Percentiles rank a stretch among this genome's conserved stretches.
Conservation (phyloP, 495 filamentous ascomycete genomes). For the Neurospora hispaniola region DNA sequence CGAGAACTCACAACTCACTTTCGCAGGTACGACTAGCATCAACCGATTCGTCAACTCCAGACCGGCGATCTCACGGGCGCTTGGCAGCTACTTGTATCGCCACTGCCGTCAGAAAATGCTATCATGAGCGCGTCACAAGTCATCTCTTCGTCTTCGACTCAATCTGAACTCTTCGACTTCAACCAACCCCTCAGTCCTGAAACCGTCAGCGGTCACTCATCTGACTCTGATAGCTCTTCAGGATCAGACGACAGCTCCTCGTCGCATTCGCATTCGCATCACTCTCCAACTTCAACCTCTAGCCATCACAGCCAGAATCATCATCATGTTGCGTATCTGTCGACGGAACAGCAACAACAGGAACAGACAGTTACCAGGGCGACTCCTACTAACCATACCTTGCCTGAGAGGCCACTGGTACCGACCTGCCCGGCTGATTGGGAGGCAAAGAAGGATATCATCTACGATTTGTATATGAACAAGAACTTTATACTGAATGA, state of each 20-base stretch:
- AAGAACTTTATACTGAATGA: conserved; percentile 27
- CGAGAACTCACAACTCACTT: neutral
- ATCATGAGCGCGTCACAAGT: neutral
- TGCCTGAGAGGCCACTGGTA: conserved; percentile 16
- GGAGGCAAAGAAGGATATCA: conserved; percentile 21
- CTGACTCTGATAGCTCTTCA: neutral
- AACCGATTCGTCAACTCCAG: neutral
- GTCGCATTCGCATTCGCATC: neutral
- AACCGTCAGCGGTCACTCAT: neutral
- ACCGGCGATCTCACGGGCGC: neutral
- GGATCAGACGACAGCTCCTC: neutral
- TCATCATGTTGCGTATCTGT: neutral
- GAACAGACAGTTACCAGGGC: neutral
- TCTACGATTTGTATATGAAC: conserved; percentile 22
- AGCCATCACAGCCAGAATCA: neutral
- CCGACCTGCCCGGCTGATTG: conserved; percentile 23
- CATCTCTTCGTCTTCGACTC: neutral
- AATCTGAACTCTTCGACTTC: neutral
- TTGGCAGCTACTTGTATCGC: neutral
- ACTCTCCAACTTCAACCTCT: neutral
- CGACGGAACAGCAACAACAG: neutral
- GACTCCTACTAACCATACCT: neutral
- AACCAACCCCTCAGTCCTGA: neutral
- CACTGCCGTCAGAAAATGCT: neutral
- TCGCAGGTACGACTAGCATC: neutral